Evolutionary conservation across 495 filamentous ascomycete genomes (phyloP), one percentile per base, ranked within the genome.

Genomic region (Tuber melanosporum): DNA sequence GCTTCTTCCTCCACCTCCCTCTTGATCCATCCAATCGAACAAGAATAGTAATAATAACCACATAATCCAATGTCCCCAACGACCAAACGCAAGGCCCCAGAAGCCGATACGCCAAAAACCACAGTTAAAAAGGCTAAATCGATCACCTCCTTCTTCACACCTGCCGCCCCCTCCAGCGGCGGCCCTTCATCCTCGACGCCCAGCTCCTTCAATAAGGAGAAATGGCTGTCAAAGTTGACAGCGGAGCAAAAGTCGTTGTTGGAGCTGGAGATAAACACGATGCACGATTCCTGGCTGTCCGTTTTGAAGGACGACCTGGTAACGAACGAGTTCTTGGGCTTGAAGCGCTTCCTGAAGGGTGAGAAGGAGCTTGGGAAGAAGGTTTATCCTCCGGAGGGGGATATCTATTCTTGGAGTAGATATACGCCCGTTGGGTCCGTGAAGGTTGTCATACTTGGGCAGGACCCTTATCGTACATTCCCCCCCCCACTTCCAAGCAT

Each of bases 351-450:
- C 83, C 86, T 99, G 73, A 90, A 92, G 83, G 88, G 86, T 70
- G 96, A 99, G 85, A 88, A 89, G 70, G 88, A 90, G n/a, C 85
- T 85, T 1, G 89, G 90, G 3, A 91, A 90, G 83, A 93, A 89
- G 81, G 86, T 96, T 73, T 99, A 95, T 80, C 95, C 95, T 19
- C 94, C 94, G 0, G 86, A 88, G 71, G 88, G 92, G 76, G 95
- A 99, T 84, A 89, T 99, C n/a, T 99, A 99, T 84, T 92, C 91
- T 73, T 99, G 95, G 95, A 96, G 93, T 73, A 91, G 94, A 46
- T 90, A 96, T 84, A 98, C 95, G 1, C 96, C 95, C 42, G 89
- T 98, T 74, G 85, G 91, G 85, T 91, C 86, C 2, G 94, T 98
- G 75, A 95, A 95, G 82, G 90, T 90, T 71, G 93, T 99, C 12